phyloP scores from a whole-genome alignment of 2,329 filamentous ascomycete genomes.

The Colletotrichum trifolii region DNA sequence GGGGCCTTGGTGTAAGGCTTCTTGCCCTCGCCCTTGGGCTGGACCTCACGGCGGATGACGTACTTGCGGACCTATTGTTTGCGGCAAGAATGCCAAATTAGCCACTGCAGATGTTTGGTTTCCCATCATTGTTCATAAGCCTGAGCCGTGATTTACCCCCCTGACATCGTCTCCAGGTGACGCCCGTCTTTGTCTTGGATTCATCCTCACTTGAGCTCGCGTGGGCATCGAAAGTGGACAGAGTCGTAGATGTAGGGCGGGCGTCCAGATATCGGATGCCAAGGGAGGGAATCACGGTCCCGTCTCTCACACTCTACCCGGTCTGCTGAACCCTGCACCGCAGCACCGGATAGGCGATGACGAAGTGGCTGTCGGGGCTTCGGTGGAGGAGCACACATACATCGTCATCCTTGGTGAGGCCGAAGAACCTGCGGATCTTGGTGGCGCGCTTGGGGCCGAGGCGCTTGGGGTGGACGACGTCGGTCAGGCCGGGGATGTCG shows the following conservation, averaged over 20 bases:
- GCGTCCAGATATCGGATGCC: constrained; percentile 15
- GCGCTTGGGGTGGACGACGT: constrained; percentile 98
- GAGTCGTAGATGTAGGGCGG: not conserved
- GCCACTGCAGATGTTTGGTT: constrained; percentile 40
- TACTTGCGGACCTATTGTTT: constrained; percentile 91
- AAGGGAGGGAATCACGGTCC: constrained; percentile 39
- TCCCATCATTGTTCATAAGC: constrained; percentile 24
- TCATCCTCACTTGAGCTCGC: constrained; percentile 27
- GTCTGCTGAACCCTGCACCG: constrained; percentile 56
- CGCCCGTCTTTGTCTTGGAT: not conserved
- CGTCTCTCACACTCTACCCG: constrained; percentile 70
- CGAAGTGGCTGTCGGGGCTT: constrained; percentile 58
- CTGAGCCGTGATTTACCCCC: constrained; percentile 19
- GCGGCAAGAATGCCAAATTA: constrained; percentile 45
- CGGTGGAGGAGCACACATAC: constrained; percentile 72
- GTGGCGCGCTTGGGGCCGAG: constrained; percentile 99
- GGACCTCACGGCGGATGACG: constrained; percentile 98
- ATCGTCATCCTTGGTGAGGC: constrained; percentile 99
- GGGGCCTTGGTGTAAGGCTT: constrained; percentile 99
- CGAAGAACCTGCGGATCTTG: constrained; percentile 99
- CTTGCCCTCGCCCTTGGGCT: constrained; percentile 97
- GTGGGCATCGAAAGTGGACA: constrained; percentile 37
- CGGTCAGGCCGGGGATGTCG: constrained; percentile 96
- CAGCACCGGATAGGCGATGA: constrained; percentile 78
- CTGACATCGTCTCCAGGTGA: not conserved